phyloP scores from a whole-genome alignment of 768 basidiomycete species.

The Leucogyrophana mollusca region DNA sequence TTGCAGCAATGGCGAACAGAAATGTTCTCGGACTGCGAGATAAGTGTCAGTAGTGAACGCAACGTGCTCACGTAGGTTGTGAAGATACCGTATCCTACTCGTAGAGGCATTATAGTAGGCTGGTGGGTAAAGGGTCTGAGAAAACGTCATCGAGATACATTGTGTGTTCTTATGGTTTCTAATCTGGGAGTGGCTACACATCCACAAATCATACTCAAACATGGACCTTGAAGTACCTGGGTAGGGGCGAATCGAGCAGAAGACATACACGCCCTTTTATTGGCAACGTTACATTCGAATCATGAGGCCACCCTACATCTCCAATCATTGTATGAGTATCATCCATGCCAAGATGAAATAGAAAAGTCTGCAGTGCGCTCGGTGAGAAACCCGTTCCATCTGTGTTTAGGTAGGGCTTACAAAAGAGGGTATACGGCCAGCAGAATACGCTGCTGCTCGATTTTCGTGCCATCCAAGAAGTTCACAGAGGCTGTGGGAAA shows the following conservation, averaged over 20 bases:
- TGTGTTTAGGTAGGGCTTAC: constrained; percentile 42
- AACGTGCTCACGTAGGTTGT: not conserved
- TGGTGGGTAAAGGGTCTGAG: not conserved
- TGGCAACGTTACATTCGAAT: too few species aligned
- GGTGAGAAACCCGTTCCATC: constrained; percentile 5
- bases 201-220: too few species aligned
- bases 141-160: not conserved
- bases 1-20: constrained; percentile 89
- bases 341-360: constrained; percentile 97
- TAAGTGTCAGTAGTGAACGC: not conserved
- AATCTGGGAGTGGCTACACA: not conserved
- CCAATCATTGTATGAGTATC: constrained; percentile 81
- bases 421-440: constrained; percentile 96
- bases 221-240: too few species aligned
- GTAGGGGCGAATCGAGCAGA: too few species aligned
- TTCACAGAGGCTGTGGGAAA: constrained; percentile 76
- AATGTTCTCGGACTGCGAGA: constrained; percentile 75
- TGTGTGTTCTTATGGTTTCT: not conserved
- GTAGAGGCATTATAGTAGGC: constrained; percentile 21
- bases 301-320: too few species aligned
- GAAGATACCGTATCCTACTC: constrained; percentile 30
- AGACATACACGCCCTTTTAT: too few species aligned
- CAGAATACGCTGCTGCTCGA: constrained; percentile 85
- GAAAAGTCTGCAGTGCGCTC: constrained; percentile 57
- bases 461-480: constrained; percentile 93